Evolutionary conservation across 805 yeast species (phyloP), one percentile per base, ranked within the genome.

Genomic region (Wickerhamomyces chambardii): DNA sequence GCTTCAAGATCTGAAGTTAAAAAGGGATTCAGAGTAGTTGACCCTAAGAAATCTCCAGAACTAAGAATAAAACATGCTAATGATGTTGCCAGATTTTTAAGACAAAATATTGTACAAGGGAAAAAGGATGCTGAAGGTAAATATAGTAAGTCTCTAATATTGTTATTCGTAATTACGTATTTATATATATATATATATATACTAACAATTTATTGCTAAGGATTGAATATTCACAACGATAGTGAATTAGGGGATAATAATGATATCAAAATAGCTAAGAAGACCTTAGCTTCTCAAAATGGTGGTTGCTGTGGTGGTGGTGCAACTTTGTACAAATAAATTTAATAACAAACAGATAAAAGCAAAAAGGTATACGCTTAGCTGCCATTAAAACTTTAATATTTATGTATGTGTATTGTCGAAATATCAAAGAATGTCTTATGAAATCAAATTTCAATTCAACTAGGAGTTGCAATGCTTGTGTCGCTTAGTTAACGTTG

Each of bases 201-300:
- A 33, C 35, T 30, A 44, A 43, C 17, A 35, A 18, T 11, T 15
- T 15, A 17, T 35, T n/a, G n/a, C n/a, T n/a, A n/a, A 53, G 57
- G 60, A 34, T 65, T 90, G 48, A 80, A 80, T 45, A 78, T 90
- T 45, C 96, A 86, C 52, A 59, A 73, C 33, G 75, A 81, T 32
- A 84, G 94, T 0, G 97, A 90, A 58, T 63, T 90, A 35, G 97
- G 97, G 15, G 95, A 87, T 52, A 90, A 90, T 55, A 95, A 87
- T 26, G 68, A 76, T 31, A 70, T 84, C 45, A 83, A 80, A 54
- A 70, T 63, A 42, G 59, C 66, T 30, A 66, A 63, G 39, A 53
- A 52, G 38, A 59, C 63, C 7, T 55, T 73, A 55, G 68, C 71
- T 17, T 61, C 70, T 18, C 62, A 66, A 48, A 69, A 75, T 18